Base-by-base conservation (phyloP, 805 yeast genomes). In the Candida corydali region DNA sequence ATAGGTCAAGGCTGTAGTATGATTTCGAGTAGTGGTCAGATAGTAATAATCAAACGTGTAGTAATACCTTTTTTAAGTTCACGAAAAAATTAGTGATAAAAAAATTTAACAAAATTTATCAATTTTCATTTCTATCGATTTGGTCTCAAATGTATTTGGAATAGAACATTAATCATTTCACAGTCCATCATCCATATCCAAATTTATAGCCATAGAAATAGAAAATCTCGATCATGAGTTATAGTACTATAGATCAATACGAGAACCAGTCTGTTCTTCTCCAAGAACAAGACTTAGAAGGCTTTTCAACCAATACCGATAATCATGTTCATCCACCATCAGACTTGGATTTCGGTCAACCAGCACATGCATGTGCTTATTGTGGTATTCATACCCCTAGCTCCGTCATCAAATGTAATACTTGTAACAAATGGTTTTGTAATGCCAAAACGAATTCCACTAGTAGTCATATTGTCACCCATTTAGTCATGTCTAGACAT, bases 381-480 rank as follows among this genome's bases (percentile, higher is more conserved):
- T 88, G 97, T 63, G 93, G 88, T 1, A 67, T 86, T 18, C 78
- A 77, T 41, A 58, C 75, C 8, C 72, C 86, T 1, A 56, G 75
- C 5, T 71, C 82, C 32, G 83, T 87, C 10, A 83, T 84, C 28
- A 78, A 81, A 46, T 89, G 97, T 63, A 75, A 75, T 40, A 67
- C 71, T 5, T 89, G 96, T 59, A 60, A 76, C 47, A 81, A 79
- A 54, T 89, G 96, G 96, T 89, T 89, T 55, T 89, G 97, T 65
- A 89, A 89, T 54, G 74, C 85, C 10, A 76, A 77, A 39, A 70
- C 75, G 15, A 36, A 45, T 33, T 60, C 76, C 9, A 62, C 75
- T 8, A 76, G 84, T 11, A 83, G 95, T 1, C 97, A 89, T 56
- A 85, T 89, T 11, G 79, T 89, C 14, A 84, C 85, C 12, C 97